phyloP scores from a whole-genome alignment of 2,329 filamentous ascomycete genomes.

The Zasmidium angulare region DNA sequence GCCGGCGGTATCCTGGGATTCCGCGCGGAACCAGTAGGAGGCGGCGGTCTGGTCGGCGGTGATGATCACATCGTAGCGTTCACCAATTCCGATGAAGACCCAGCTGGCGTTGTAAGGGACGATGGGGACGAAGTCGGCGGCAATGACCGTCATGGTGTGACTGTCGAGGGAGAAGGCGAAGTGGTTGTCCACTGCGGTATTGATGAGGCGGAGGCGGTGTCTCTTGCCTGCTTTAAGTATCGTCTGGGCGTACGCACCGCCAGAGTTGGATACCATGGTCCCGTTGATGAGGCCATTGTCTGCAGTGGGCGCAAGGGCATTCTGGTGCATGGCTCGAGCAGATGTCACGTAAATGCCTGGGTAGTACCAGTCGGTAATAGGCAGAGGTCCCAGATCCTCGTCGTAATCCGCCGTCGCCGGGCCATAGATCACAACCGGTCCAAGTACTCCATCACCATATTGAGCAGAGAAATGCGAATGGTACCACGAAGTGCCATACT shows the following conservation, averaged over 20 bases:
- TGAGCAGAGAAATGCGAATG: conserved; percentile 60
- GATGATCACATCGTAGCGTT: conserved; percentile 45
- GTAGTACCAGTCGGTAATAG: conserved; percentile 61
- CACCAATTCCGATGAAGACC: conserved; percentile 39
- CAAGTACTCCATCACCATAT: conserved; percentile 60
- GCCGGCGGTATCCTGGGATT: conserved; percentile 27
- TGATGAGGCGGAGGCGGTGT: conserved; percentile 48
- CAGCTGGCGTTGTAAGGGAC: conserved; percentile 32
- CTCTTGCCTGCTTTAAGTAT: conserved; percentile 40
- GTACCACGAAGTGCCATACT: conserved; percentile 41
- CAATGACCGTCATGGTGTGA: conserved; percentile 37
- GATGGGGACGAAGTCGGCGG: conserved; percentile 40
- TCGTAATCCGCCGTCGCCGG: conserved; percentile 62
- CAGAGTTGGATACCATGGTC: conserved; percentile 36
- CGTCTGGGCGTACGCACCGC: conserved; percentile 33
- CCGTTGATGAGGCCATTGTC: conserved; percentile 51
- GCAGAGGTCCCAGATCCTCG: conserved; percentile 60
- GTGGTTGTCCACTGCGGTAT: conserved; percentile 46
- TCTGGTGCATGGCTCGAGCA: conserved; percentile 31
- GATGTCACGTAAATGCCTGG: conserved; percentile 27
- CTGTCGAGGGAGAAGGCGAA: conserved; percentile 42
- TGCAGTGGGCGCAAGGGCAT: conserved; percentile 43
- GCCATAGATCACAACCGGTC: conserved; percentile 62
- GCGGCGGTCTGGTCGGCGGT: conserved; percentile 35
- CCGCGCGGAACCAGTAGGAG: conserved; percentile 40